These are phyloP conservation scores for Cryptococcus amylolentus DNA, from an alignment of 1,284 basidiomycete species.

Conservation along the genomic window DNA sequence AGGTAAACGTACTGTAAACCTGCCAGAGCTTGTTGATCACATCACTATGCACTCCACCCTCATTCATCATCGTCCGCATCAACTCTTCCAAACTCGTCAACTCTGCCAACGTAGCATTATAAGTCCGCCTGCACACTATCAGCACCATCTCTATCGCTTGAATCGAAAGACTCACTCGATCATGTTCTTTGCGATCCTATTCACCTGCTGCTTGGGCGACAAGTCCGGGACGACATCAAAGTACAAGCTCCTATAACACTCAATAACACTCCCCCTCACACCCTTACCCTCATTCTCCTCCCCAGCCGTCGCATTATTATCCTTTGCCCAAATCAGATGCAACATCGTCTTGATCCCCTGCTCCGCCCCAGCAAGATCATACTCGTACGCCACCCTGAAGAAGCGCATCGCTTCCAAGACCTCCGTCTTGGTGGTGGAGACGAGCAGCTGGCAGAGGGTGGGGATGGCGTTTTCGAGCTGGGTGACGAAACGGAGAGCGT, in stretches of 20 bases:
- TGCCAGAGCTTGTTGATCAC: conserved; percentile 91
- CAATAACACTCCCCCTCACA: conserved; percentile 78
- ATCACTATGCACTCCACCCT: conserved; percentile 71
- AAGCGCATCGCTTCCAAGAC: conserved; percentile 95
- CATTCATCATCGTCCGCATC: conserved; percentile 87
- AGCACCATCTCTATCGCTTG: neutral
- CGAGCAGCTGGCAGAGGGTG: conserved; percentile 71
- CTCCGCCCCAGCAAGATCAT: conserved; percentile 72
- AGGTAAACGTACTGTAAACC: conserved; percentile 70
- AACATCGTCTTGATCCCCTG: conserved; percentile 89
- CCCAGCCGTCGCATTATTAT: conserved; percentile 70
- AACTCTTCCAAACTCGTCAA: conserved; percentile 94
- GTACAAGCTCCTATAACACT: conserved; percentile 84
- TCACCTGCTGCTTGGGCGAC: conserved; percentile 79
- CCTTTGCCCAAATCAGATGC: conserved; percentile 96
- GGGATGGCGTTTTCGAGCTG: conserved; percentile 76
- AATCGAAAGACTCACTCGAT: conserved; percentile 70
- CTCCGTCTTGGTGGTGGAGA: conserved; percentile 87
- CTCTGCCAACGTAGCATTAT: conserved; percentile 88
- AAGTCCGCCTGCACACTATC: conserved; percentile 63
- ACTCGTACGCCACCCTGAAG: conserved; percentile 80
- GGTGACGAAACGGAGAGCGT: conserved; percentile 81
- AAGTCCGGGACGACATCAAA: conserved; percentile 70
- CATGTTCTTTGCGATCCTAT: conserved; percentile 96
- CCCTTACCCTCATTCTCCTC: conserved; percentile 87